Base-by-base conservation (phyloP, 305 asterid species). In the Salvia sclarea region DNA sequence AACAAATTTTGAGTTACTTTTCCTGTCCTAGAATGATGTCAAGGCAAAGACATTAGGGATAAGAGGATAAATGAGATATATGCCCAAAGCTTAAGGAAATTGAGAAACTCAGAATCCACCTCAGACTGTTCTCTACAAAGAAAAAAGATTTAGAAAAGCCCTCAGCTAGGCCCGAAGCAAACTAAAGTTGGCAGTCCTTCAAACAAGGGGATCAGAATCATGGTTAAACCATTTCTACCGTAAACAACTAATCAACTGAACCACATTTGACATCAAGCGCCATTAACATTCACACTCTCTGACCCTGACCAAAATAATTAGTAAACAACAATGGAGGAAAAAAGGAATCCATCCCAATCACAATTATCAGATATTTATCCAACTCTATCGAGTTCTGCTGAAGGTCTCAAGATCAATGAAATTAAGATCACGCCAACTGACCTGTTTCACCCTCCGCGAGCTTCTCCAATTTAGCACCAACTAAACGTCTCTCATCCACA, bases 401-500 rank as follows among this genome's bases (percentile, higher is more conserved):
- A 61, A 50, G 48, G 17, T 38, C 48, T 10, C 16, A 57, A 49
- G 45, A 38, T 25, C 50, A 33, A 12, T 30, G 17, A 30, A 70
- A 31, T 33, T 41, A 21, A 8, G 8, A 72, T 47, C 21, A 58
- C 2, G 56, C 44, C 47, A 47, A 61, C 63, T 2, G 49, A 94
- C 99, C 98, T 76, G 95, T 76, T 78, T 91, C 99, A 38, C 99
- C 99, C 83, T 94, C 99, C 11, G 98, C 99, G 48, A 94, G 85
- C 85, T 94, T 94, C 84, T 94, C 99, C 80, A 94, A 70, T 78
- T 91, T 94, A 38, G 96, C 98, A 72, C 99, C 99, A 70, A 94
- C 99, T 77, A 94, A 88, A 68, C 99, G 97, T 78, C 99, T 81
- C 86, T 94, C 92, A 59, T 94, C 99, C 8, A 94, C 97, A 72